phyloP scores from a whole-genome alignment of 2,329 filamentous ascomycete genomes.

The Ophiocordyceps robertsii region DNA sequence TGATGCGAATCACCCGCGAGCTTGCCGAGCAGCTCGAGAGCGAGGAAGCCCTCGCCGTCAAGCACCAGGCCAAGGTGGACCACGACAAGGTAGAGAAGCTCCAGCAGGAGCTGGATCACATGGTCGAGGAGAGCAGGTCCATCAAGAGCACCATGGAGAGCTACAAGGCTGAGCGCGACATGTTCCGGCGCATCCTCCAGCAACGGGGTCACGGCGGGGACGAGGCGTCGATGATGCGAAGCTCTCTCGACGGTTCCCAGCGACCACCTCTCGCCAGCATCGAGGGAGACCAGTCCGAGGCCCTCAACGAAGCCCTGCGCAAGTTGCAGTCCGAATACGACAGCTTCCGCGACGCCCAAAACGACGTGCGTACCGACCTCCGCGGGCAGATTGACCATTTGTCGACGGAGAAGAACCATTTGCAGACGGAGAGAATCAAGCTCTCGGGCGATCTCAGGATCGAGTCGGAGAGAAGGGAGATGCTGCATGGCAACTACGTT shows the following conservation, averaged over 20 bases:
- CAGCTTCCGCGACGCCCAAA: conserved; percentile 72
- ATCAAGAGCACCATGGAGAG: conserved; percentile 78
- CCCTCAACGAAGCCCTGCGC: conserved; percentile 64
- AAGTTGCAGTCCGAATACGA: conserved; percentile 88
- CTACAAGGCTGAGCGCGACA: conserved; percentile 90
- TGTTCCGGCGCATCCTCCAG: conserved; percentile 90
- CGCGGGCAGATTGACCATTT: conserved; percentile 75
- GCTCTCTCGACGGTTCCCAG: conserved; percentile 47
- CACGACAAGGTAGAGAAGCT: conserved; percentile 62
- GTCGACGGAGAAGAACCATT: conserved; percentile 64
- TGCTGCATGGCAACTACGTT: conserved; percentile 77
- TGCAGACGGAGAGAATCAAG: conserved; percentile 73
- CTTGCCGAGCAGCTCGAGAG: conserved; percentile 84
- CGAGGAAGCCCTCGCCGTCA: conserved; percentile 62
- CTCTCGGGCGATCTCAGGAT: conserved; percentile 70
- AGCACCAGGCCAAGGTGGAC: conserved; percentile 48
- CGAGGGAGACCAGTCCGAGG: conserved; percentile 43
- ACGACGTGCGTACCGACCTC: conserved; percentile 66
- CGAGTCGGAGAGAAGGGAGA: conserved; percentile 72
- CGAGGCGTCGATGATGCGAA: conserved; percentile 55
- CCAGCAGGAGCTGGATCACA: conserved; percentile 56
- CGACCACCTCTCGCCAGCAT: conserved; percentile 44
- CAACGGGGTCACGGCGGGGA: conserved; percentile 50
- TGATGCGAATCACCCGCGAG: conserved; percentile 70
- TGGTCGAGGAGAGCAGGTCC: conserved; percentile 74